Percentiles rank a stretch among this genome's conserved stretches.
phyloP scores from a whole-genome alignment of 108 stramenopile species.

The Stephanodiscus minutulus region DNA sequence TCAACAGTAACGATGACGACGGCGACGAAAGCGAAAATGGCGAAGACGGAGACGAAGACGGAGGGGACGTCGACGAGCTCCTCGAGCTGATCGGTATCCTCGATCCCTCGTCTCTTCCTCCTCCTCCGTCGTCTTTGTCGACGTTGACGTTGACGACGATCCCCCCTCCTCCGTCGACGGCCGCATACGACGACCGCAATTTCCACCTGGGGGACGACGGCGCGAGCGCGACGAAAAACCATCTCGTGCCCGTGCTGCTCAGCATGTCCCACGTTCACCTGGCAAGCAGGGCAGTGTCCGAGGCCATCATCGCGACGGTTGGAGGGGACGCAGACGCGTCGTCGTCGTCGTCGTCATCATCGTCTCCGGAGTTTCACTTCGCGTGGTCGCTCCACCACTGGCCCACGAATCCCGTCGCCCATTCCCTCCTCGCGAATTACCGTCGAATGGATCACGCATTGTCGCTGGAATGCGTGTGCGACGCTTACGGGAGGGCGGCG shows the following conservation, averaged over 20 bases:
- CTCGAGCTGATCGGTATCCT: not conserved
- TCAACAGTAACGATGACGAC: not conserved
- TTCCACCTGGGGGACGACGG: not conserved
- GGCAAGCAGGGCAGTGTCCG: not conserved
- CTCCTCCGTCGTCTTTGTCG: not conserved
- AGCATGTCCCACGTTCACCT: constrained; percentile 2
- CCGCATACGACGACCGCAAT: not conserved
- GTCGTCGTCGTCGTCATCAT: too few species aligned
- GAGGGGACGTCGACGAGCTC: not conserved
- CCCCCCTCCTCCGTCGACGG: not conserved
- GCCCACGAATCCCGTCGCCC: constrained; percentile 24
- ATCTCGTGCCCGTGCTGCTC: not conserved
- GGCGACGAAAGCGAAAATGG: not conserved
- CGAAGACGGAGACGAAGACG: not conserved
- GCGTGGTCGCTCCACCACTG: not conserved
- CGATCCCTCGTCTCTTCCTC: not conserved
- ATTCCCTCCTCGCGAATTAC: constrained; percentile 24
- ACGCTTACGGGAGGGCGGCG: constrained; percentile 59
- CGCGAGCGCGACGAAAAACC: not conserved
- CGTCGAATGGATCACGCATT: constrained; percentile 1
- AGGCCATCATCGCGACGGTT: too few species aligned
- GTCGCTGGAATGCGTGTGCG: constrained; percentile 6
- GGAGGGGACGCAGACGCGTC: too few species aligned
- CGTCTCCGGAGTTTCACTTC: too few species aligned
- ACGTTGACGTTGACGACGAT: not conserved